Evolutionary conservation across 2,329 filamentous ascomycete species (phyloP).

Genomic region (Penicillium janthinellum): DNA sequence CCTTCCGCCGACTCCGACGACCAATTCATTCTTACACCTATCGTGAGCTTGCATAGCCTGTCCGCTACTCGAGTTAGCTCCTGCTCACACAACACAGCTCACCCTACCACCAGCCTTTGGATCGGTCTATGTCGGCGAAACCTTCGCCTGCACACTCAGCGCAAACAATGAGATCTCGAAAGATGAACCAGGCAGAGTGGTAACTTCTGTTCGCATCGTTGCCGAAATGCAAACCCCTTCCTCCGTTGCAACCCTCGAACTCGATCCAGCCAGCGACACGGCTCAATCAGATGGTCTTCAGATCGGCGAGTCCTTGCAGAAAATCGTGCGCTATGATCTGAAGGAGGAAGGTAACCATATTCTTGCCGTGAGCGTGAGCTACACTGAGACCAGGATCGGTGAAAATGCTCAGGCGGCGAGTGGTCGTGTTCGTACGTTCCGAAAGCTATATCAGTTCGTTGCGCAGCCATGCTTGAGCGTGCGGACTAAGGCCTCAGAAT

Average conservation of each 20-base stretch:
- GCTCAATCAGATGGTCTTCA: constrained; percentile 39
- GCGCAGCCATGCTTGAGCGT: constrained; percentile 89
- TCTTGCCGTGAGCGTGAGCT: constrained; percentile 88
- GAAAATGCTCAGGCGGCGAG: constrained; percentile 51
- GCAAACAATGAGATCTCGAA: constrained; percentile 79
- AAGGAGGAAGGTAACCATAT: constrained; percentile 95
- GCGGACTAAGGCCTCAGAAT: constrained; percentile 77
- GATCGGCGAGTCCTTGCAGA: constrained; percentile 70
- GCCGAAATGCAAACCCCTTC: constrained; percentile 96
- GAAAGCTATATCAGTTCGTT: constrained; percentile 95
- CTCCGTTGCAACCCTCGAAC: constrained; percentile 66
- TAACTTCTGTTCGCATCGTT: constrained; percentile 77
- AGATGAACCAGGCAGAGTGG: constrained; percentile 47
- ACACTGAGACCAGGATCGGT: constrained; percentile 74
- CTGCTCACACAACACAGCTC: constrained; percentile 49
- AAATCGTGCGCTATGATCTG: constrained; percentile 80
- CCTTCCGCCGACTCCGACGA: constrained; percentile 53
- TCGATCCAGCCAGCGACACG: constrained; percentile 52
- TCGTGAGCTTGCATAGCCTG: constrained; percentile 38
- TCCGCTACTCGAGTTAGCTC: too few relatives aligned
- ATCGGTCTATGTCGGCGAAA: constrained; percentile 92
- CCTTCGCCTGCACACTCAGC: constrained; percentile 90
- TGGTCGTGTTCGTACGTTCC: constrained; percentile 76
- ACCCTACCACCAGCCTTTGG: constrained; percentile 90
- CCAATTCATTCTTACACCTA: constrained; percentile 59